Evolutionary conservation across 2,329 filamentous ascomycete genomes (phyloP).

Genomic region (Xylariaceae sp.): DNA sequence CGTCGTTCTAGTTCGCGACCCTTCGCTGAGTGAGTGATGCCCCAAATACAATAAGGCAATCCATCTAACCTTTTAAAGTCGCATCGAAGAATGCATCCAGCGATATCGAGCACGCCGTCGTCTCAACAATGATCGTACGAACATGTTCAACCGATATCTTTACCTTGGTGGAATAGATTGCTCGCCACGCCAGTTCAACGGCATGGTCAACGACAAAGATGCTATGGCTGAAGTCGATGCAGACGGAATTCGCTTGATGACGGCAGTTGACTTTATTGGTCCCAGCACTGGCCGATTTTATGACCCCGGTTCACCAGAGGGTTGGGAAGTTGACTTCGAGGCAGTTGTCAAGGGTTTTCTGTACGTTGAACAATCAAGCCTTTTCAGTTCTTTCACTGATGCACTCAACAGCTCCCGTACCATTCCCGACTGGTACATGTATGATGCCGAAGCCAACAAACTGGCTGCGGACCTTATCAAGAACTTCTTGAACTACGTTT

Average conservation of each 20-base stretch:
- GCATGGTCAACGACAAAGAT: constrained; percentile 48
- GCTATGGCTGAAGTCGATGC: constrained; percentile 54
- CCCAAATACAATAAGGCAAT: background rate
- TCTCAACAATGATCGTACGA: constrained; percentile 55
- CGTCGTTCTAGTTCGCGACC: constrained; percentile 39
- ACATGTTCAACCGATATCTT: constrained; percentile 75
- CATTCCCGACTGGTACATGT: constrained; percentile 52
- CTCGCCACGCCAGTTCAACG: constrained; percentile 51
- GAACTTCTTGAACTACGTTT: constrained; percentile 85
- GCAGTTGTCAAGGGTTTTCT: constrained; percentile 73
- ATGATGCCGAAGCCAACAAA: constrained; percentile 51
- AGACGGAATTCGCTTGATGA: constrained; percentile 58
- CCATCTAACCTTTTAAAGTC: constrained; percentile 41
- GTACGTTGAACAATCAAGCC: constrained; percentile 40
- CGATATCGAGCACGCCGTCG: constrained; percentile 74
- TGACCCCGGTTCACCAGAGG: constrained; percentile 42
- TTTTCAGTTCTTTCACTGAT: constrained; percentile 10
- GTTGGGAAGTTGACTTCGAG: constrained; percentile 77
- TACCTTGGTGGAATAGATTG: constrained; percentile 74
- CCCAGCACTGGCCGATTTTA: constrained; percentile 45
- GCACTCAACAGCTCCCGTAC: constrained; percentile 43
- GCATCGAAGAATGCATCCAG: constrained; percentile 80
- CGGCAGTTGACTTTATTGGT: constrained; percentile 56
- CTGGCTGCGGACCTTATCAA: constrained; percentile 62
- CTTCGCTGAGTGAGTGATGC: constrained; percentile 50